Evolutionary conservation across 2,329 filamentous ascomycete species (phyloP).

Genomic region (Diaporthe sp.): DNA sequence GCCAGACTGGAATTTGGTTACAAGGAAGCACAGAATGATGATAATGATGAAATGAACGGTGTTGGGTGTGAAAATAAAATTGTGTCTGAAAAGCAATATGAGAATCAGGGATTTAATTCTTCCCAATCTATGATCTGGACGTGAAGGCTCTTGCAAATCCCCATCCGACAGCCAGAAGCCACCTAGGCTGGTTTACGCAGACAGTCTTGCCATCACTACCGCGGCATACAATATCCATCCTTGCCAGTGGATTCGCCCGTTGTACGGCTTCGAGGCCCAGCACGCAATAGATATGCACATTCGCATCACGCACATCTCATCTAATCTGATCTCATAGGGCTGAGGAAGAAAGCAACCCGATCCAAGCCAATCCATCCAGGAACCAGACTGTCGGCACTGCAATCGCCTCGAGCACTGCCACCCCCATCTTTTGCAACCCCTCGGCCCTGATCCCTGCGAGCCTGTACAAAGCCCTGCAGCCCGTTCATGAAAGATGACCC

Average conservation of each 20-base stretch:
- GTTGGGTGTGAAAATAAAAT: neutral
- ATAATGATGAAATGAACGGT: neutral
- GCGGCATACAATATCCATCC: neutral
- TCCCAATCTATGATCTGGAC: neutral
- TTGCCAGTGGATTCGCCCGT: neutral
- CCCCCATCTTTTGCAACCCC: conserved; percentile 31
- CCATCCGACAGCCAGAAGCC: neutral
- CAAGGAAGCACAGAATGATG: neutral
- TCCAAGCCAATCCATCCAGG: conserved; percentile 27
- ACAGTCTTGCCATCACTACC: neutral
- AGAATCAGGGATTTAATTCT: neutral
- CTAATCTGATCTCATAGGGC: conserved; percentile 27
- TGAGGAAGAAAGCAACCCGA: conserved; percentile 30
- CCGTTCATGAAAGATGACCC: neutral
- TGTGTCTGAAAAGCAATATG: neutral
- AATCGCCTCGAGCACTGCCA: conserved; percentile 35
- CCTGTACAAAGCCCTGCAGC: neutral
- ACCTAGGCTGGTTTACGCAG: neutral
- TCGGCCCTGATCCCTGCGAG: conserved; percentile 32
- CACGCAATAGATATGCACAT: neutral
- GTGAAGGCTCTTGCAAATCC: too few relatives aligned
- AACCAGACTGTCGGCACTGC: conserved; percentile 20
- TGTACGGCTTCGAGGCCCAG: neutral
- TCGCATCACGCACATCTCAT: neutral
- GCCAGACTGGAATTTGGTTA: neutral